phyloP scores from a whole-genome alignment of 140 eudicot species.

The Erigeron philadelphicus region DNA sequence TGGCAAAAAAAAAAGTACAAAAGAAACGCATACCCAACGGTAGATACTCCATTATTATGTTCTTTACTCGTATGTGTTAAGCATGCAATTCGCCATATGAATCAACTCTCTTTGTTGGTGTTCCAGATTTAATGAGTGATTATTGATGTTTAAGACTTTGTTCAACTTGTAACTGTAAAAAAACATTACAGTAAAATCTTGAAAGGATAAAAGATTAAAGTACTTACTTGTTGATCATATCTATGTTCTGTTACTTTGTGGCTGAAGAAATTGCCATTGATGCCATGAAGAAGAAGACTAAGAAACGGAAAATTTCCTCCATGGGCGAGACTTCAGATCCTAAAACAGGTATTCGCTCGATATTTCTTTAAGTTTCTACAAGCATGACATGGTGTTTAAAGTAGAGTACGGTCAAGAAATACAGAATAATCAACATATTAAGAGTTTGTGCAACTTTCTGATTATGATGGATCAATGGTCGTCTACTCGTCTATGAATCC shows the following conservation, averaged over 20 bases:
- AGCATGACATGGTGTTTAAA: too few relatives aligned
- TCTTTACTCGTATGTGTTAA: not conserved
- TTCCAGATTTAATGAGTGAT: not conserved
- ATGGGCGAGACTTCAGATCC: not conserved
- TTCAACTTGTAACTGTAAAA: too few relatives aligned
- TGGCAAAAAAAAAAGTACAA: too few relatives aligned
- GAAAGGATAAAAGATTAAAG: not conserved
- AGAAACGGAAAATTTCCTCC: not conserved
- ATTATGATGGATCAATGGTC: not conserved
- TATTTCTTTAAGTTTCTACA: not conserved
- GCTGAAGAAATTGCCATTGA: constrained; percentile 3
- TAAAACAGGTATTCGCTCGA: not conserved
- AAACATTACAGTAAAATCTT: too few relatives aligned
- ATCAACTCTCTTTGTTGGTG: not conserved
- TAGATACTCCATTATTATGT: not conserved
- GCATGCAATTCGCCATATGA: not conserved
- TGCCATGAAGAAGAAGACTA: not conserved
- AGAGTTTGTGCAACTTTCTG: not conserved
- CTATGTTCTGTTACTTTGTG: not conserved
- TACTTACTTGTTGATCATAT: not conserved
- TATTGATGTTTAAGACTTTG: too few relatives aligned
- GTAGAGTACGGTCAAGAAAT: not conserved
- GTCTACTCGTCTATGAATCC: not conserved
- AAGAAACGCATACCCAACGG: not conserved
- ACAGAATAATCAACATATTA: too few relatives aligned